phyloP scores from a whole-genome alignment of 75 land plant species.

The Sequoiadendron giganteum region DNA sequence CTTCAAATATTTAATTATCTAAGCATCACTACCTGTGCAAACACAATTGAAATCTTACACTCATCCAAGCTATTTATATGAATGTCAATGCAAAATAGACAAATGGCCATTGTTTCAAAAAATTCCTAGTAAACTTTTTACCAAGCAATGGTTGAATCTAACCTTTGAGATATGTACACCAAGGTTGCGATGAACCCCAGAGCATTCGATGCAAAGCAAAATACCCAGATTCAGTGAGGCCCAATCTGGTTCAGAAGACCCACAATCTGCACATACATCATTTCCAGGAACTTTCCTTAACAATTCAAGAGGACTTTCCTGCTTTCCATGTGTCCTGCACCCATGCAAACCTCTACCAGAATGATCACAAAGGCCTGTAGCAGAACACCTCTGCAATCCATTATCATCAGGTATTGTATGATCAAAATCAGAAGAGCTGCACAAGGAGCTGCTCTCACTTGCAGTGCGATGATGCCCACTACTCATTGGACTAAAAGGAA shows the following conservation, averaged over 20 bases:
- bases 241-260: constrained; percentile 90
- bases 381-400: constrained; percentile 37
- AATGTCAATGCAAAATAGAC: background rate
- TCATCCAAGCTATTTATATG: background rate
- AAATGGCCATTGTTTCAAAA: background rate
- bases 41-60: background rate
- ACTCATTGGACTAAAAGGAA: constrained; percentile 59
- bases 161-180: constrained; percentile 97
- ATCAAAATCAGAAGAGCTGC: constrained; percentile 70
- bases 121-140: background rate
- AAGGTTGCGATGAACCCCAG: constrained; percentile 93
- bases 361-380: constrained; percentile 34
- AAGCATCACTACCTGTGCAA: background rate
- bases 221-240: constrained; percentile 87
- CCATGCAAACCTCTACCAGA: constrained; percentile 33
- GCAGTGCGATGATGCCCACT: constrained; percentile 59
- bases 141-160: background rate
- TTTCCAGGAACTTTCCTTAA: constrained; percentile 74
- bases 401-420: constrained; percentile 57
- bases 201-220: constrained; percentile 87
- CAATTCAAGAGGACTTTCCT: constrained; percentile 74
- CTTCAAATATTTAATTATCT: background rate
- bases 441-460: constrained; percentile 86
- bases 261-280: constrained; percentile 88
- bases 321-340: constrained; percentile 33